Evolutionary conservation across 2,329 filamentous ascomycete species (phyloP).

Genomic region (Cladosporium sphaerospermum): DNA sequence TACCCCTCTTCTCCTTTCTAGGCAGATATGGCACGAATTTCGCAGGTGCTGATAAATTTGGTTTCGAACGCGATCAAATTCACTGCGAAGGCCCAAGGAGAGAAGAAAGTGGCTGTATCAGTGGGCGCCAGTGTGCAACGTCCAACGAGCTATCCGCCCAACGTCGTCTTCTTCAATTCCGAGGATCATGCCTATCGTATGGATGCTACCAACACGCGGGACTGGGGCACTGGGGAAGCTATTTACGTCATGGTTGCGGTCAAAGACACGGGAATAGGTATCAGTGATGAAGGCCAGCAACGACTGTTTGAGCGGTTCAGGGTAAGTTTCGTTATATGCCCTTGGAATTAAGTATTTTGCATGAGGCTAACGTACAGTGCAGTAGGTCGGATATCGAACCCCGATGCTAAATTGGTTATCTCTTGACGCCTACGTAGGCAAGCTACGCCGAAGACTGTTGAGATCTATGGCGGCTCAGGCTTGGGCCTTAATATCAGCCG

Average conservation of each 20-base stretch:
- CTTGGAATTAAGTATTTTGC: not conserved
- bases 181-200: slow-evolving; percentile 33
- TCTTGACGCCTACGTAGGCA: not conserved
- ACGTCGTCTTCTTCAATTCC: slow-evolving; percentile 39
- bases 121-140: slow-evolving; percentile 17
- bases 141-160: slow-evolving; percentile 38
- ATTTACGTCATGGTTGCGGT: slow-evolving; percentile 41
- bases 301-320: slow-evolving; percentile 40
- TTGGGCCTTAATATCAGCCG: slow-evolving; percentile 65
- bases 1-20: not conserved
- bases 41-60: slow-evolving; percentile 36
- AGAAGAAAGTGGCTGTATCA: slow-evolving; percentile 21
- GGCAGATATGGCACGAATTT: slow-evolving; percentile 12
- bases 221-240: slow-evolving; percentile 36
- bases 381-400: not conserved
- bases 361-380: not conserved
- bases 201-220: slow-evolving; percentile 35
- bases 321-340: slow-evolving; percentile 20
- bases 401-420: not conserved
- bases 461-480: slow-evolving; percentile 65
- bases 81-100: slow-evolving; percentile 29
- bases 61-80: slow-evolving; percentile 46
- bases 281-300: slow-evolving; percentile 34
- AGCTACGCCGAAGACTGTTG: slow-evolving; percentile 58
- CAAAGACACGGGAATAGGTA: slow-evolving; percentile 38